Base-by-base conservation (phyloP, 495 filamentous ascomycete species). In the Daldinia concentrica region DNA sequence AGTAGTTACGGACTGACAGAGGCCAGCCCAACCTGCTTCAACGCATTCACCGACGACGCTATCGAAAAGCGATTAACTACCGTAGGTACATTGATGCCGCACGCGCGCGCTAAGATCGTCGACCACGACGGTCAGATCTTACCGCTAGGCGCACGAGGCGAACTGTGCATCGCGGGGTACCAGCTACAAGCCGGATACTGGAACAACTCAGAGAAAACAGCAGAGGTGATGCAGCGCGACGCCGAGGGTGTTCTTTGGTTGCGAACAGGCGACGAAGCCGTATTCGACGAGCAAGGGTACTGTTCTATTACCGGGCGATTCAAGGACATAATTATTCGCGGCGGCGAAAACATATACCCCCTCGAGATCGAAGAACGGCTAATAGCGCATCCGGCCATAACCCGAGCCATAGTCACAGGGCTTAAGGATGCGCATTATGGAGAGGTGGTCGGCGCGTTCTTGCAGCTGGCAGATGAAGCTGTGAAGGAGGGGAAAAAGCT, bases 1-100 rank as follows among this genome's bases (percentile, higher is more conserved):
- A 88, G 84, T 69, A 89, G 86, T 72, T 92, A 91, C 69, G 90
- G 89, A 15, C 84, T 92, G n/a, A 92, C 90, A 1, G 90, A 92
- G 80, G 87, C 90, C 12, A 88, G 85, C 0, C 90, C 90, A 4
- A 91, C 90, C 5, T 90, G 89, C 74, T 91, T 91, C 81, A 92
- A 91, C 71, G 88, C 90, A 12, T 86, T 89, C 70, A 89, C 86
- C 3, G 84, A 86, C 48, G 90, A 92, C 68, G 84, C 86, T 6
- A 85, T 92, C 37, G 78, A 85, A 45, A 84, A 78, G 14, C 80
- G 88, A 27, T 77, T 92, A 9, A 84, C 82, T 1, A 92, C 90
- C 0, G 90, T 91, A 0, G 90, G 90, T 0, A 89, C 86, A 43
- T 78, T 91, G 22, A 82, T 92, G 80, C 90, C 90, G 15, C 90